Base-by-base conservation (phyloP, 805 yeast species). In the Candida andamanensis region DNA sequence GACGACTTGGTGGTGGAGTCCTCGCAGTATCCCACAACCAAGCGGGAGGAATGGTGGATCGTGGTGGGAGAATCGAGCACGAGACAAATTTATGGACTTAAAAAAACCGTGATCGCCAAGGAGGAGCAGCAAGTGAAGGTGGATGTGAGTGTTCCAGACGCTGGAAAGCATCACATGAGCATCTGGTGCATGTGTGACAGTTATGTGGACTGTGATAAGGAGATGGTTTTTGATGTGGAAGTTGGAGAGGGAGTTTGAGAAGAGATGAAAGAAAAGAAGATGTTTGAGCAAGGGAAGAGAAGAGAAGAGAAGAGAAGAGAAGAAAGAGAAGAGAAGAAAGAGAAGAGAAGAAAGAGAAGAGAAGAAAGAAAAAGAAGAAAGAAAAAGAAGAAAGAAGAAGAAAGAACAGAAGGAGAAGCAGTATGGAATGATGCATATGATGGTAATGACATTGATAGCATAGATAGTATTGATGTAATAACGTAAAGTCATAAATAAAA, bases 151-250 rank as follows among this genome's bases (percentile, higher is more conserved):
- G 47, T 85, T 7, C 78, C 85, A 0, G 66, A 58, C 3, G 52
- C 72, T 3, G 96, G 95, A 0, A 51, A 62, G 4, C 83, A 80
- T 34, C 50, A 67, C 12, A 56, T 89, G 16, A 73, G 78, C 0
- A 60, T 86, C 1, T 89, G 95, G 95, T 78, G 90, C 49, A 74
- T 89, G 52, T 83, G 96, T 58, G 97, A 89, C 48, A 80, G 95
- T 0, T 90, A 89, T 47, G 49, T 85, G n/a, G 97, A 89, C 50
- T 94, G 87, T 2, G 98, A 90, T 52, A 85, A 84, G 53, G 95
- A 90, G 58, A 70, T 79, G 15, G 54, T 64, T 8, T 62, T 82
- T 29, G 73, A 68, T 16, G 49, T 79, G 3, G 63, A 69, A 4
- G 77, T 69, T 14, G 46, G 50, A 17, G 27, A 34, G 17, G 24